phyloP scores from a whole-genome alignment of 106 monocot species.

The Iris macrosiphon region DNA sequence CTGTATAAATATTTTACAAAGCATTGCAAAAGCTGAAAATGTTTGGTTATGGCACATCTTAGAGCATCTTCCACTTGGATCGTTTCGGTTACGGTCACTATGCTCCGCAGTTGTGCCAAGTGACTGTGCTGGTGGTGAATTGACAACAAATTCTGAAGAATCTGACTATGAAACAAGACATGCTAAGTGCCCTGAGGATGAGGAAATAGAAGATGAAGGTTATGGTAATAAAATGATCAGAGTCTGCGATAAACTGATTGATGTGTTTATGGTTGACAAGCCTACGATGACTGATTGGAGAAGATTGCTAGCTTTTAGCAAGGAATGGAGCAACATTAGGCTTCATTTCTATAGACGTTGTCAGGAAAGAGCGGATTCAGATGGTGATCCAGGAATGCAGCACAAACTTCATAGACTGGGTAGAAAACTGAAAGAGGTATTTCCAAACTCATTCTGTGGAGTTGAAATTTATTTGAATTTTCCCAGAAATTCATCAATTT shows the following conservation, averaged over 20 bases:
- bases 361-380: slow-evolving; percentile 58
- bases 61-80: too few relatives aligned
- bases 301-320: slow-evolving; percentile 74
- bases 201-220: background rate
- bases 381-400: slow-evolving; percentile 59
- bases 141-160: slow-evolving; percentile 7
- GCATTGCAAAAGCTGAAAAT: too few relatives aligned
- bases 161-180: background rate
- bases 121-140: slow-evolving; percentile 23
- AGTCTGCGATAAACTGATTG: slow-evolving; percentile 71
- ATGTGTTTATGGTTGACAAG: slow-evolving; percentile 84
- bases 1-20: too few relatives aligned
- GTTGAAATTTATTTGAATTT: too few relatives aligned
- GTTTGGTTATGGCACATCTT: too few relatives aligned
- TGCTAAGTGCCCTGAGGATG: slow-evolving; percentile 8
- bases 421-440: slow-evolving; percentile 79
- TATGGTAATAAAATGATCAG: slow-evolving; percentile 46
- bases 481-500: too few relatives aligned
- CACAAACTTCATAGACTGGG: slow-evolving; percentile 62
- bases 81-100: too few relatives aligned
- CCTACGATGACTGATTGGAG: slow-evolving; percentile 77
- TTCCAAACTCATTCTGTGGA: too few relatives aligned
- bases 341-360: slow-evolving; percentile 65
- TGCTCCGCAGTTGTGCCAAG: slow-evolving; percentile 12
- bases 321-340: slow-evolving; percentile 51